Evolutionary conservation across 176 grass and related monocot species (phyloP).

Genomic region (Sorghum bicolor): DNA sequence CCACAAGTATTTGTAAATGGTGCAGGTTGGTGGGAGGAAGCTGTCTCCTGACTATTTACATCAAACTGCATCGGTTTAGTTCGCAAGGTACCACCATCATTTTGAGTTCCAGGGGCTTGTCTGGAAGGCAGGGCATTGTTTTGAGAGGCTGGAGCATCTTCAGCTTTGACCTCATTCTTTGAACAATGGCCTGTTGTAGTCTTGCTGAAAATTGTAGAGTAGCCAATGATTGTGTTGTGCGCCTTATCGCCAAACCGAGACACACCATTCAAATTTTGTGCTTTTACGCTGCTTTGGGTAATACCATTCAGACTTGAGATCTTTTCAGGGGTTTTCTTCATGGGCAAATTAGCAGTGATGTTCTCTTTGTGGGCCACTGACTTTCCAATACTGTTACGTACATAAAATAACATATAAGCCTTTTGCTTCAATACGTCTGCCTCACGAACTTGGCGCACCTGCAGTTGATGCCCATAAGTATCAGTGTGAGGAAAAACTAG

Average conservation of each 20-base stretch:
- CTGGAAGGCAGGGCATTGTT: not conserved
- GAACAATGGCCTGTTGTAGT: not conserved
- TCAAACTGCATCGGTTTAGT: constrained; percentile 22
- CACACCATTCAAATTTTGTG: constrained; percentile 28
- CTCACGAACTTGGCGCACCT: constrained; percentile 93
- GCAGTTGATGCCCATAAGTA: constrained; percentile 30
- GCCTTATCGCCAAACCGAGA: constrained; percentile 22
- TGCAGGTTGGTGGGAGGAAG: constrained; percentile 10
- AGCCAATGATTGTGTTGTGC: constrained; percentile 13
- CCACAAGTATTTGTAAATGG: not conserved
- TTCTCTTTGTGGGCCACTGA: constrained; percentile 33
- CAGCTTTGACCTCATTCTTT: constrained; percentile 32
- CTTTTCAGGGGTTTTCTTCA: constrained; percentile 42
- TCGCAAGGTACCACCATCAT: not conserved
- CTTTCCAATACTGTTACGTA: constrained; percentile 66
- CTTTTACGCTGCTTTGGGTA: constrained; percentile 2
- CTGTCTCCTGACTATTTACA: not conserved
- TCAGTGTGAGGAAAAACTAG: constrained; percentile 10
- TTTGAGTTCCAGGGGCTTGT: constrained; percentile 12
- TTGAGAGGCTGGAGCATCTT: constrained; percentile 6
- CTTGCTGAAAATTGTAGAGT: constrained; percentile 5
- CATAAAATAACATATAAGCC: constrained; percentile 98
- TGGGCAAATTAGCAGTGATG: constrained; percentile 26
- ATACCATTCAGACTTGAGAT: constrained; percentile 34
- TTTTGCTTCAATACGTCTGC: constrained; percentile 80